Percentiles rank a stretch among this genome's conserved stretches.
Evolutionary conservation across 148 eudicot genomes (phyloP).

Genomic region (Chenopodium suecicum): DNA sequence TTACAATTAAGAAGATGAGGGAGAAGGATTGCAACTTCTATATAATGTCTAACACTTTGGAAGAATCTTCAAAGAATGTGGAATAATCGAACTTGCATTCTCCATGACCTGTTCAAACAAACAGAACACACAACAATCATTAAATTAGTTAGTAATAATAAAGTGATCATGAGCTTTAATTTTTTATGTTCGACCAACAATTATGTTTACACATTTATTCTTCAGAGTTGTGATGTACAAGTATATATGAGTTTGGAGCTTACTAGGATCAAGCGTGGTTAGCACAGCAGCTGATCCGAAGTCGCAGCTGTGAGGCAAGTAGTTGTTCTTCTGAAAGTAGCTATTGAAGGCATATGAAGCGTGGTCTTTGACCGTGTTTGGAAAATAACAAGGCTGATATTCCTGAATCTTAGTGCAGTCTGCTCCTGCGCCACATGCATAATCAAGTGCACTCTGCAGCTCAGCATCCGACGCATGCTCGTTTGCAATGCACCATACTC

Average conservation of each 20-base stretch:
- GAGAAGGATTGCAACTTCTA: not conserved
- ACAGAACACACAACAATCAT: not conserved
- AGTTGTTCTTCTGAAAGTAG: conserved; percentile 71
- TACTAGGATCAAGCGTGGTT: conserved; percentile 70
- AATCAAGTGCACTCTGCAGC: conserved; percentile 51
- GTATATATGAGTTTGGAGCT: not conserved
- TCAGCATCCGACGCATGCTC: conserved; percentile 52
- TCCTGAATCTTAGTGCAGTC: conserved; percentile 53
- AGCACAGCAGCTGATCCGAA: conserved; percentile 64
- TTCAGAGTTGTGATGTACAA: too few relatives aligned
- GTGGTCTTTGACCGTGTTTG: conserved; percentile 63
- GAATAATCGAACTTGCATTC: conserved; percentile 44
- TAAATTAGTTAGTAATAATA: not conserved
- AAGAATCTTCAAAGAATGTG: not conserved
- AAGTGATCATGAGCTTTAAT: too few relatives aligned
- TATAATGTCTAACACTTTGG: not conserved
- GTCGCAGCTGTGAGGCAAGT: conserved; percentile 60
- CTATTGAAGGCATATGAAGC: conserved; percentile 83
- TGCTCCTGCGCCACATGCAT: conserved; percentile 75
- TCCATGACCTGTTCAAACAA: conserved; percentile 40
- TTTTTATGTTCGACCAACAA: not conserved
- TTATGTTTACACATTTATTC: too few relatives aligned
- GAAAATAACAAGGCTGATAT: conserved; percentile 51
- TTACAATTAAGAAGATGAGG: not conserved
- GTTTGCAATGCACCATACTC: conserved; percentile 77